Conservation (phyloP, 2,329 filamentous ascomycete genomes). For the Conoideocrella luteorostrata region DNA sequence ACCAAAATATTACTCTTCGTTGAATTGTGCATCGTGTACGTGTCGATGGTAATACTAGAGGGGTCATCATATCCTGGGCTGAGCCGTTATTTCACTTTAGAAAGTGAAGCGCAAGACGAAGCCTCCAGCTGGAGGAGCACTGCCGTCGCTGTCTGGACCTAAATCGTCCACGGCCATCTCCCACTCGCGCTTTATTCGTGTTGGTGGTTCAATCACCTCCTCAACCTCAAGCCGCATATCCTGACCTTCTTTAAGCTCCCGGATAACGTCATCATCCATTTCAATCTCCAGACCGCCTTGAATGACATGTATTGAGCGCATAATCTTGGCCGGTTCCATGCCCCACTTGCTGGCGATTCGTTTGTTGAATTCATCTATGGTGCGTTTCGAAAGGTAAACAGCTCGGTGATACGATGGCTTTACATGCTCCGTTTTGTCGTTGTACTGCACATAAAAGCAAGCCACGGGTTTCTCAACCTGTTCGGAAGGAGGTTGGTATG, state of each 20-base stretch:
- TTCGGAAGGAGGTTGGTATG: constrained; percentile 74
- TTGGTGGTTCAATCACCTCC: constrained; percentile 32
- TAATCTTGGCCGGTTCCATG: constrained; percentile 65
- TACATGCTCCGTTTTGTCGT: constrained; percentile 41
- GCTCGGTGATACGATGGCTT: constrained; percentile 68
- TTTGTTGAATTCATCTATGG: constrained; percentile 64
- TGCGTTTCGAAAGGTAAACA: constrained; percentile 76
- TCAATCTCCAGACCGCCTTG: constrained; percentile 73
- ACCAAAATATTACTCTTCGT: too few relatives aligned
- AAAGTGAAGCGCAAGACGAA: constrained; percentile 15
- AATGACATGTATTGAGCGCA: constrained; percentile 66
- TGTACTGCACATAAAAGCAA: constrained; percentile 75
- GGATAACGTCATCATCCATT: constrained; percentile 84
- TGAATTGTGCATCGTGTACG: not conserved
- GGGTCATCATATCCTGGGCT: too few relatives aligned
- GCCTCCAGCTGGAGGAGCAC: constrained; percentile 5
- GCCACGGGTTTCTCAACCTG: constrained; percentile 66
- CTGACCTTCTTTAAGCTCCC: constrained; percentile 79
- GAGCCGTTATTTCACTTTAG: constrained; percentile 5
- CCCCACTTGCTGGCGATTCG: constrained; percentile 74
- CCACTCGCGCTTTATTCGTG: constrained; percentile 48
- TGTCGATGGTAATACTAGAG: not conserved
- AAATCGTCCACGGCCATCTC: constrained; percentile 52
- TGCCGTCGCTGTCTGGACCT: constrained; percentile 22
- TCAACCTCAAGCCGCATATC: constrained; percentile 74